Conservation (phyloP, 129 eudicot genomes). For the Centaurea solstitialis region DNA sequence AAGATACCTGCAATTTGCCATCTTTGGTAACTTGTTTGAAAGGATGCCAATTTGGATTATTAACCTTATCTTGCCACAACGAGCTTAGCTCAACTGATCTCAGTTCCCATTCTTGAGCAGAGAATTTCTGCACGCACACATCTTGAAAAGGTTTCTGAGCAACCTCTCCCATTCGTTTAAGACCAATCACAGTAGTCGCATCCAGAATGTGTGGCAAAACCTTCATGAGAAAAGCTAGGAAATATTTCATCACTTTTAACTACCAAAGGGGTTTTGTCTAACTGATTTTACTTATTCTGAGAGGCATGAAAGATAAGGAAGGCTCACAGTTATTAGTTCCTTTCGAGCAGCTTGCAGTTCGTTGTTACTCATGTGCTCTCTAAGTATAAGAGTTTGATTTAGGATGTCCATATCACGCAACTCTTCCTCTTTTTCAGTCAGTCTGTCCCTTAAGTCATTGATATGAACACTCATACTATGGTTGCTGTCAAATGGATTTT, state of each 20-base stretch:
- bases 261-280: conserved; percentile 10
- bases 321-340: conserved; percentile 57
- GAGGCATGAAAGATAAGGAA: conserved; percentile 7
- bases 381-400: conserved; percentile 58
- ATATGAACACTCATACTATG: conserved; percentile 33
- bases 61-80: conserved; percentile 63
- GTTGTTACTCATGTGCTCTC: conserved; percentile 61
- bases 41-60: conserved; percentile 62
- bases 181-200: conserved; percentile 30
- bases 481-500: conserved; percentile 41
- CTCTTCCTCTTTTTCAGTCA: conserved; percentile 58
- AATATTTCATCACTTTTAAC: not conserved
- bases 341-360: conserved; percentile 72
- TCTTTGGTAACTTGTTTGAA: conserved; percentile 45
- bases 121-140: conserved; percentile 51
- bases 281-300: not conserved
- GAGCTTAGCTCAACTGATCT: conserved; percentile 51
- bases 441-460: conserved; percentile 39
- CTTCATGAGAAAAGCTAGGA: conserved; percentile 17
- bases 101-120: conserved; percentile 45
- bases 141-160: conserved; percentile 59
- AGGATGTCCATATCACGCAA: conserved; percentile 56
- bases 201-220: conserved; percentile 45
- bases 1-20: conserved; percentile 46
- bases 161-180: conserved; percentile 77